Conservation (phyloP, 805 yeast species). For the Candida stauntonica region DNA sequence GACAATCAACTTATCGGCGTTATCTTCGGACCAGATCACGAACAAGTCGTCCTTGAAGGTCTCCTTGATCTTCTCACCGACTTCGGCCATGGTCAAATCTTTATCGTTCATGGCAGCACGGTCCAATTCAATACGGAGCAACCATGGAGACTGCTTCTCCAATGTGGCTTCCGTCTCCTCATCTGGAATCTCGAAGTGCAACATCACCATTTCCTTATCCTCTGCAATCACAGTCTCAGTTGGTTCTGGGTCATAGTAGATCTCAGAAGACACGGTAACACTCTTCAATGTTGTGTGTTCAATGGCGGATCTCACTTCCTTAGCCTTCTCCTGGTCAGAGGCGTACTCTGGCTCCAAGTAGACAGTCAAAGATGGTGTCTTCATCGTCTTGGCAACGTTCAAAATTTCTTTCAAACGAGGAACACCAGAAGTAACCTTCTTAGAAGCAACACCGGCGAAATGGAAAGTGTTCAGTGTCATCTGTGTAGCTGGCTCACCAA, state of each 20-base stretch:
- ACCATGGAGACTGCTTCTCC: conserved; percentile 97
- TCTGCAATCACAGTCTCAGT: conserved; percentile 94
- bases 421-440: conserved; percentile 94
- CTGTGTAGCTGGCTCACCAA: conserved; percentile 98
- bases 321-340: conserved; percentile 87
- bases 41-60: conserved; percentile 92
- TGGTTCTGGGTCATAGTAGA: conserved; percentile 97
- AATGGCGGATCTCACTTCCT: conserved; percentile 91
- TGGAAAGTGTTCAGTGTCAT: conserved; percentile 98
- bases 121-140: conserved; percentile 91
- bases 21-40: conserved; percentile 99
- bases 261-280: conserved; percentile 96
- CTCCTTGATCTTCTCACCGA: conserved; percentile 90
- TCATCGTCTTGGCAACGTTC: conserved; percentile 96
- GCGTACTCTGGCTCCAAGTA: conserved; percentile 79
- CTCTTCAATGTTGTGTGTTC: conserved; percentile 94
- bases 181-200: conserved; percentile 96
- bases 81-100: conserved; percentile 96
- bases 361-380: conserved; percentile 99
- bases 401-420: conserved; percentile 97
- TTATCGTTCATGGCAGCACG: conserved; percentile 99
- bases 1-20: conserved; percentile 91
- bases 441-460: conserved; percentile 96
- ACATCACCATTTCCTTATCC: conserved; percentile 95
- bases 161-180: conserved; percentile 93